A percentile compares a stretch with the other conserved stretches of the same genome.
phyloP scores from a whole-genome alignment of 2,329 filamentous ascomycete species.

The Trichoderma aggressivum region DNA sequence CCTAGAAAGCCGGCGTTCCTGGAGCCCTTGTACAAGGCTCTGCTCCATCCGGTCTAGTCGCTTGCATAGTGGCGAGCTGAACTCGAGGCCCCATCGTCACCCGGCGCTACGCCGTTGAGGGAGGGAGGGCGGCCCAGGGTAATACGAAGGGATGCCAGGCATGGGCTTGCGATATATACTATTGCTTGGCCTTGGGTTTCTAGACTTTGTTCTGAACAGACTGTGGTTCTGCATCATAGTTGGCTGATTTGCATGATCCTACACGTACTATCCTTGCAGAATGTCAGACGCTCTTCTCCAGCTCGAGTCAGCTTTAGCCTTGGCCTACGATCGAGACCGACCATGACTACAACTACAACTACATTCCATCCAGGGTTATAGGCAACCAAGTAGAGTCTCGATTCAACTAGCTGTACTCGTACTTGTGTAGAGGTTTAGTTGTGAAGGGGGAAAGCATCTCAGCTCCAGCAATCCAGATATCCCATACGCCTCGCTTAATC shows the following conservation, averaged over 20 bases:
- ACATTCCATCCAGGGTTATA: neutral
- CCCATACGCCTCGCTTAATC: neutral
- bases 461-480: neutral
- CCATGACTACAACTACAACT: neutral
- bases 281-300: neutral
- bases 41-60: neutral
- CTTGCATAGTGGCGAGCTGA: conserved; percentile 4
- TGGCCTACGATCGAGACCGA: neutral
- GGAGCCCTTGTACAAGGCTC: neutral
- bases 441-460: neutral
- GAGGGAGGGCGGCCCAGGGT: neutral
- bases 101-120: neutral
- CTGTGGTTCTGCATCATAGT: neutral
- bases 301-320: neutral
- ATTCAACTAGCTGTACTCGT: neutral
- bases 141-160: neutral
- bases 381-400: neutral
- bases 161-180: neutral
- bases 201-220: neutral
- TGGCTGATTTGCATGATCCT: neutral
- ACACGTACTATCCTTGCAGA: neutral
- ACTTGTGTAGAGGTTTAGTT: neutral
- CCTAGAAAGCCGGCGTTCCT: neutral
- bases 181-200: neutral
- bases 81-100: neutral